Evolutionary conservation across 805 yeast species (phyloP).

Genomic region (Saccharomycopsis sp.): DNA sequence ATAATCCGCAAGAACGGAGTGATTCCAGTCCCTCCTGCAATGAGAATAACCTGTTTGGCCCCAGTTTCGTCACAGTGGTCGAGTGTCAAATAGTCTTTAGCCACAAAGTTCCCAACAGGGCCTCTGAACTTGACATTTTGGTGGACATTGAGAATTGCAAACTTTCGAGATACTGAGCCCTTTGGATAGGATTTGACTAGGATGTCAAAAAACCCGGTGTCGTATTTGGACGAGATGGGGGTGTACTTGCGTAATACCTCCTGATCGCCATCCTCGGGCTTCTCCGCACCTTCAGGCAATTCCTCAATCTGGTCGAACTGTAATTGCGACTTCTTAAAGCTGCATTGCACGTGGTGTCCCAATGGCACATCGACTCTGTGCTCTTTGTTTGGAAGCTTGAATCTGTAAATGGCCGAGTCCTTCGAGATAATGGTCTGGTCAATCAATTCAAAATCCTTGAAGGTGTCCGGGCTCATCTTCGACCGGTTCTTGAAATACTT

Average conservation of each 20-base stretch:
- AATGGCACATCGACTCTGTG: conserved; percentile 63
- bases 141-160: conserved; percentile 60
- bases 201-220: conserved; percentile 68
- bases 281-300: conserved; percentile 26
- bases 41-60: conserved; percentile 56
- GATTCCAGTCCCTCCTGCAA: conserved; percentile 86
- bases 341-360: conserved; percentile 68
- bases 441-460: conserved; percentile 60
- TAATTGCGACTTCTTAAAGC: conserved; percentile 24
- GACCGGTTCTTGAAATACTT: conserved; percentile 30
- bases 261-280: conserved; percentile 28
- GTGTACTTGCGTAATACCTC: conserved; percentile 55
- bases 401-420: conserved; percentile 67
- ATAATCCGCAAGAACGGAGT: conserved; percentile 84
- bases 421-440: conserved; percentile 70
- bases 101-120: conserved; percentile 68
- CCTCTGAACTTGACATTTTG: conserved; percentile 68
- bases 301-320: conserved; percentile 23
- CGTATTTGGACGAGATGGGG: conserved; percentile 66
- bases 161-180: conserved; percentile 61
- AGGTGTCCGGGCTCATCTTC: conserved; percentile 44
- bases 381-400: conserved; percentile 52
- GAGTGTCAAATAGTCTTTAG: conserved; percentile 28
- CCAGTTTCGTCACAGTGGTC: conserved; percentile 36
- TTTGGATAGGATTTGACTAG: conserved; percentile 68